phyloP scores from a whole-genome alignment of 2,329 filamentous ascomycete genomes.

The Beauveria varroae region DNA sequence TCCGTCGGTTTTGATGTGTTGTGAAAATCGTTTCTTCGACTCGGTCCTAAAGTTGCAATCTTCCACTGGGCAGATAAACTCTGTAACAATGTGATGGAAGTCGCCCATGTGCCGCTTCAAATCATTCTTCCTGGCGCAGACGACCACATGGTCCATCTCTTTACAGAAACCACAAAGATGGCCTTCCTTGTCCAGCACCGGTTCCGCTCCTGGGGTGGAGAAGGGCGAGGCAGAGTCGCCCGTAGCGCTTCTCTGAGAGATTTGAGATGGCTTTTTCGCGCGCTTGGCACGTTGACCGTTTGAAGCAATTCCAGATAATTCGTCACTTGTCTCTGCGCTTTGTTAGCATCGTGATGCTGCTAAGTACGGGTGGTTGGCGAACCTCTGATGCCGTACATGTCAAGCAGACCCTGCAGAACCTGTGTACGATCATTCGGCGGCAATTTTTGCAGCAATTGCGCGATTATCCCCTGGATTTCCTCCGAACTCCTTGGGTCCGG shows the following conservation, averaged over 20 bases:
- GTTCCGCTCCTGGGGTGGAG: neutral
- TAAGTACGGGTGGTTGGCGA: neutral
- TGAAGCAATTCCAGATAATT: neutral
- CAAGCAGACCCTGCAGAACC: neutral
- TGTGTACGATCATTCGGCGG: neutral
- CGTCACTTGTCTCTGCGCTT: neutral
- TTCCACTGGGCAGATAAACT: slow-evolving; percentile 38
- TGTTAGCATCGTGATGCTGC: neutral
- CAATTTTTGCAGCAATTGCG: neutral
- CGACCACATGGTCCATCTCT: slow-evolving; percentile 33
- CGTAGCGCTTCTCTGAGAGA: neutral
- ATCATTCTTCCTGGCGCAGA: slow-evolving; percentile 40
- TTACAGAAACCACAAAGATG: slow-evolving; percentile 30
- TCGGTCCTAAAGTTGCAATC: slow-evolving; percentile 35
- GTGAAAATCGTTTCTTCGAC: slow-evolving; percentile 40
- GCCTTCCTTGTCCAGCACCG: neutral
- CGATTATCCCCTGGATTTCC: neutral
- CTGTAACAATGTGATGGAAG: slow-evolving; percentile 39
- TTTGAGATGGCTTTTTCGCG: neutral
- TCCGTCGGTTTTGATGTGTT: slow-evolving; percentile 33
- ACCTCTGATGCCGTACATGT: neutral
- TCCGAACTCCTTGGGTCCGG: neutral
- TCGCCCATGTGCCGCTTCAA: slow-evolving; percentile 42
- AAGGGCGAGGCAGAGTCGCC: neutral
- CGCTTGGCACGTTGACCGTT: neutral